phyloP scores from a whole-genome alignment of 129 eudicot genomes.

The Tagetes erecta region DNA sequence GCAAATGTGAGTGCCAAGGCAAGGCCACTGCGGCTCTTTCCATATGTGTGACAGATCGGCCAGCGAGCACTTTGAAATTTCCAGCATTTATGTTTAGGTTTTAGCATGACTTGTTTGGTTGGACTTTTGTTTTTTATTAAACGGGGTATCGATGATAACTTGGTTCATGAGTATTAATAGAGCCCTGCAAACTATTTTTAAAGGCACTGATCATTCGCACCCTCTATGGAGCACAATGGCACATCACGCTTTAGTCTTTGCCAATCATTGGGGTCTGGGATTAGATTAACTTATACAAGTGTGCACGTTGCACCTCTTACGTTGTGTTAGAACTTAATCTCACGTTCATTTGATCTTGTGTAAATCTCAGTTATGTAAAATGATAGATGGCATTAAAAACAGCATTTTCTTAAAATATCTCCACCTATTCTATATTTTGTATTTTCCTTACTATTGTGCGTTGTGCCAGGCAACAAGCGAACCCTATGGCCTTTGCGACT shows the following conservation, averaged over 20 bases:
- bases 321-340: neutral
- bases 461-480: neutral
- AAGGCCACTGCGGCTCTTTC: neutral
- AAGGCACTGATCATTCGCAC: neutral
- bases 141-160: neutral
- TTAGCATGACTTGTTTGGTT: neutral
- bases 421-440: neutral
- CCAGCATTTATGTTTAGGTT: neutral
- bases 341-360: neutral
- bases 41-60: neutral
- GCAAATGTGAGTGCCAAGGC: neutral
- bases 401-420: neutral
- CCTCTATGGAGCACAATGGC: neutral
- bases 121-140: neutral
- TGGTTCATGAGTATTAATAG: neutral
- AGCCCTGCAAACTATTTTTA: neutral
- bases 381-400: neutral
- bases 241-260: neutral
- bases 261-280: neutral
- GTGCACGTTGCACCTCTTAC: neutral
- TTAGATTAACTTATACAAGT: neutral
- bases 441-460: neutral
- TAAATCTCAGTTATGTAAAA: neutral
- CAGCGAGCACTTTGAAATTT: neutral
- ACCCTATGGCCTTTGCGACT: neutral